Conservation (phyloP, 108 stramenopile genomes). For the Conticribra weissflogii region DNA sequence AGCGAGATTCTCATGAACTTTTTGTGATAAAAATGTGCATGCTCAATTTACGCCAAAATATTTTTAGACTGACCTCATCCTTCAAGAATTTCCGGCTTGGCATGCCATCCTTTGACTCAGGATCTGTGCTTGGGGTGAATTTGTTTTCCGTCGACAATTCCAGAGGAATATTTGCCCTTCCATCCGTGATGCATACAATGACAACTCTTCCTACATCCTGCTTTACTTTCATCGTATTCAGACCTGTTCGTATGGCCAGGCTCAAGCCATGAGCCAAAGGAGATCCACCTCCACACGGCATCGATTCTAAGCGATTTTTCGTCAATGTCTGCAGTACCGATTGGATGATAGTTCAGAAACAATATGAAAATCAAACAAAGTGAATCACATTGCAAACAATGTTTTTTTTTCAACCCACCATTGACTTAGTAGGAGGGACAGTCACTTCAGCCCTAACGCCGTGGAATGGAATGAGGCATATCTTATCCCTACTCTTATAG, state of each 20-base stretch:
- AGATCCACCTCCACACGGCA: conserved; percentile 86
- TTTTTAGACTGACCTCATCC: conserved; percentile 38
- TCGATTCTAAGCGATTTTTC: conserved; percentile 68
- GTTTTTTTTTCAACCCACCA: no score
- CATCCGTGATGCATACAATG: conserved; percentile 71
- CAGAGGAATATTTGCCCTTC: conserved; percentile 74
- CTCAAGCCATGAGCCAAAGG: conserved; percentile 76
- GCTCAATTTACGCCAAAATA: not conserved
- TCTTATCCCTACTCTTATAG: conserved; percentile 78
- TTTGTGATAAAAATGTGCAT: no score
- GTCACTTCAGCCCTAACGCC: conserved; percentile 73
- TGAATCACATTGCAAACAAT: no score
- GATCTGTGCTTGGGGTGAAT: conserved; percentile 42
- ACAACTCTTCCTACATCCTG: conserved; percentile 73
- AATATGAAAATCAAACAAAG: no score
- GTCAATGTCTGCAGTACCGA: no score
- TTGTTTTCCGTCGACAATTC: conserved; percentile 48
- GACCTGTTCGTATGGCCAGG: conserved; percentile 61
- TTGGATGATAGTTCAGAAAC: no score
- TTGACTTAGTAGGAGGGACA: conserved; percentile 80
- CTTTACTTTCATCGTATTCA: conserved; percentile 72
- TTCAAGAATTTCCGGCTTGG: conserved; percentile 60
- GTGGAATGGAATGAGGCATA: conserved; percentile 77
- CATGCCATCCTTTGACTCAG: conserved; percentile 53
- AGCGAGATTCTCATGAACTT: no score